Evolutionary conservation across 2,329 filamentous ascomycete species (phyloP), one percentile per base, ranked within the genome.

Genomic region (Truncatella angustata): DNA sequence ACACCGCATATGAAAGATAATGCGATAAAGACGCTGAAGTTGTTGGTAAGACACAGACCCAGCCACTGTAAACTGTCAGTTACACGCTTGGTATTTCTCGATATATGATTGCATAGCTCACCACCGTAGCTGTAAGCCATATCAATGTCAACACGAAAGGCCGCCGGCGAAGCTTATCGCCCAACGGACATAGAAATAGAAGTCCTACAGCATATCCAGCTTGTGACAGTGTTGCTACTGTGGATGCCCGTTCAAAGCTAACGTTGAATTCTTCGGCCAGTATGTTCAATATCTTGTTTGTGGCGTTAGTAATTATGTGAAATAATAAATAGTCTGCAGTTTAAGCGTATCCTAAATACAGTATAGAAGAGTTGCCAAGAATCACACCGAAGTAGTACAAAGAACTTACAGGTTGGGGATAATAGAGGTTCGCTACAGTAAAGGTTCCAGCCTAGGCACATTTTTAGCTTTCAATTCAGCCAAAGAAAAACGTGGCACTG

Each of bases 341-440:
- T n/a, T n/a, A n/a, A n/a, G n/a, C n/a, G n/a, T n/a, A n/a, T n/a
- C n/a, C n/a, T n/a, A n/a, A n/a, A n/a, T n/a, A n/a, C n/a, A n/a
- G n/a, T n/a, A n/a, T n/a, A n/a, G n/a, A n/a, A n/a, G n/a, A n/a
- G n/a, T n/a, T n/a, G n/a, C n/a, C n/a, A n/a, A n/a, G n/a, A n/a
- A n/a, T n/a, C n/a, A n/a, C n/a, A n/a, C n/a, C n/a, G n/a, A n/a
- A n/a, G n/a, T 6, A 24, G 10, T 30, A 5, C 5, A 21, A 5
- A 2, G 9, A 12, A 37, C 34, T 49, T 20, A 49, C 45, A 0
- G 85, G 85, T 58, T 88, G 85, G 28, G 77, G 82, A 64, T 88
- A 88, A 68, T 88, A 88, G 10, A 88, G 70, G 61, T 88, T 88
- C 14, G 85, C 85, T 16, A 88, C 85, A 3, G 84, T 86, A 59